Base-by-base conservation (phyloP, 176 grass and related monocot species). In the Bromus sterilis region DNA sequence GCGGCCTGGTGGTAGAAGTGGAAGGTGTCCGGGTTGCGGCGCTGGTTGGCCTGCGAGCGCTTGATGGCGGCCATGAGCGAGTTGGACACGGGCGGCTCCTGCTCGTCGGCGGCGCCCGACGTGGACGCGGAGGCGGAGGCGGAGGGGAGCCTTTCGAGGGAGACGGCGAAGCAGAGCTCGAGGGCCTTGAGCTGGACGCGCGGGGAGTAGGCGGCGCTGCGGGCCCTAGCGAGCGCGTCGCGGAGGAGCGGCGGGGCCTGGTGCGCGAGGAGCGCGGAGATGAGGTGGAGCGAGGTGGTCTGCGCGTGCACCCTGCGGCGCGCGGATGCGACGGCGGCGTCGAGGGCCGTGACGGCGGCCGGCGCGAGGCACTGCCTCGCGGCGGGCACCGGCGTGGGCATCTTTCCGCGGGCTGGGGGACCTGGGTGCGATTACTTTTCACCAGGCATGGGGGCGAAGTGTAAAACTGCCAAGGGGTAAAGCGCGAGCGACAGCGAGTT, bases 51-150 rank as follows among this genome's bases (percentile, higher is more conserved):
- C 86, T 97, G 95, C 2, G 95, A 94, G 26, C 92, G 87, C 88
- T 91, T 97, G 83, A 97, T 91, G 53, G 95, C 92, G 3, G 95
- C 90, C 95, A 97, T 94, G 31, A 97, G 92, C 12, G 92, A 97
- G 89, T 97, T 97, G 29, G 94, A 92, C 0, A 94, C 83, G 23
- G 91, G 91, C 15, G 94, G 94, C 24, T 91, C 91, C 1, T 35
- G 49, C 49, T 21, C 28, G 0, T 16, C 29, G 3, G 29, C 6
- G 4, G 20, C 13, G 51, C 5, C 46, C 46, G 53, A 23, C 4
- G 68, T 2, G 18, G 75, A 23, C 20, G 63, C 8, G 3, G 51
- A 14, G 0, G 75, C 36, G 2, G 84, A 15, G 1, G 85, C 34
- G 9, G 94, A 92, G 2, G 94, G 83, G 24, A 91, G 89, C 65